Evolutionary conservation across 495 filamentous ascomycete species (phyloP), one percentile per base, ranked within the genome.

Genomic region (Melanomma pulvis-pyrius): DNA sequence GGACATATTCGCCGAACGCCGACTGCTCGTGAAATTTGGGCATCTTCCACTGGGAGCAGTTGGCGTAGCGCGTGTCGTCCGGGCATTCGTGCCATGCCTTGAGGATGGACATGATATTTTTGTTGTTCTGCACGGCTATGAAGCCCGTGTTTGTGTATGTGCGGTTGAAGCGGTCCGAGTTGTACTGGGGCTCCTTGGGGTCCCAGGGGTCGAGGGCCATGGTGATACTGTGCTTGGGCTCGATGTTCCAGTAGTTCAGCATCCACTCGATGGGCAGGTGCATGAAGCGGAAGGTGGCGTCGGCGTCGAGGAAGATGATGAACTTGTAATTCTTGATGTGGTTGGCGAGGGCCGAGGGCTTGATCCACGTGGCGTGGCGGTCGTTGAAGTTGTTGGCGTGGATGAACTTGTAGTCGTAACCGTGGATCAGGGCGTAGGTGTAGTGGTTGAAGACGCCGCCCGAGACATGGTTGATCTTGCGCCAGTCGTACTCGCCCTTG

Each of bases 241-340:
- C 73, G 54, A 83, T 78, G 44, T 79, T 69, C 82, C 82, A 84
- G 74, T 82, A 79, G 73, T 83, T 83, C n/a, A 84, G 72, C 46
- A 84, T 71, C 81, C 82, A 84, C 71, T 84, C 82, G 25, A 83
- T 67, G 12, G 82, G 81, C 8, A 84, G 69, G 41, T 84, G 77
- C 57, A 78, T 79, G 46, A 76, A 71, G 34, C 73, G 69, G 63
- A 82, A 79, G 51, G 82, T 74, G 59, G 76, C 77, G 59, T 84
- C 82, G 62, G 79, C 78, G 65, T 84, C 82, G 44, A 83, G 53
- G 77, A 81, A 82, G 44, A 84, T 73, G 44, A 83, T 79, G 8
- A 81, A 76, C 30, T 81, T 73, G 60, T 80, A 83, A 25, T 78
- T 21, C 47, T 77, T 73, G 36, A 83, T 73, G 1, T 78, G 67